Conservation (phyloP, 371 early-diverging fungal genomes). For the Mucor racemosus region DNA sequence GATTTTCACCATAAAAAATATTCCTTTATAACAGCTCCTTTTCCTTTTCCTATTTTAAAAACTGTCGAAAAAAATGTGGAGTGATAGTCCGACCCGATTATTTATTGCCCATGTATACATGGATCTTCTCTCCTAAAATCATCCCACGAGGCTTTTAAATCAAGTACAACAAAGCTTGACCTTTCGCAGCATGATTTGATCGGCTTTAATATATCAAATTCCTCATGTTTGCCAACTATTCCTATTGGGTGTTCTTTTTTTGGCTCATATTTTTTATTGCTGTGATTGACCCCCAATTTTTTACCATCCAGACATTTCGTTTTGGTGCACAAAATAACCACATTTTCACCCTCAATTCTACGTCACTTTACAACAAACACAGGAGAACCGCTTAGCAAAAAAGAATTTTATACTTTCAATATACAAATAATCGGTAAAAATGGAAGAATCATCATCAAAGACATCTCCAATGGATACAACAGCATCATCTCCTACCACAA, state of each 20-base stretch:
- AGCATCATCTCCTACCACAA: not conserved
- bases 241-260: not conserved
- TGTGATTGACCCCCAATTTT: too few relatives aligned
- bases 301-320: too few relatives aligned
- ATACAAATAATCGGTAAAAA: not conserved
- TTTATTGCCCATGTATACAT: not conserved
- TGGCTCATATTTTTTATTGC: not conserved
- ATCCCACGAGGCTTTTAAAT: slow-evolving; percentile 9
- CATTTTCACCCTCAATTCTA: too few relatives aligned
- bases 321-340: too few relatives aligned
- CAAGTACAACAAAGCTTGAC: slow-evolving; percentile 8
- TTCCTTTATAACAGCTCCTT: not conserved
- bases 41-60: not conserved
- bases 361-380: too few relatives aligned
- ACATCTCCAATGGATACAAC: slow-evolving; percentile 6
- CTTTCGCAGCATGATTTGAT: slow-evolving; percentile 6
- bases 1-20: slow-evolving; percentile 1
- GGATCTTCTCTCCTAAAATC: slow-evolving; percentile 4
- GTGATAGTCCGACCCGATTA: slow-evolving; percentile 1
- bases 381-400: not conserved
- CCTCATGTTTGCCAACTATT: not conserved
- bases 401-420: not conserved
- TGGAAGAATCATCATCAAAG: not conserved
- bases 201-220: not conserved
- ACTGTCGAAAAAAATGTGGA: slow-evolving; percentile 1